phyloP scores from a whole-genome alignment of 2,329 filamentous ascomycete species.

The Fusarium mangiferae region DNA sequence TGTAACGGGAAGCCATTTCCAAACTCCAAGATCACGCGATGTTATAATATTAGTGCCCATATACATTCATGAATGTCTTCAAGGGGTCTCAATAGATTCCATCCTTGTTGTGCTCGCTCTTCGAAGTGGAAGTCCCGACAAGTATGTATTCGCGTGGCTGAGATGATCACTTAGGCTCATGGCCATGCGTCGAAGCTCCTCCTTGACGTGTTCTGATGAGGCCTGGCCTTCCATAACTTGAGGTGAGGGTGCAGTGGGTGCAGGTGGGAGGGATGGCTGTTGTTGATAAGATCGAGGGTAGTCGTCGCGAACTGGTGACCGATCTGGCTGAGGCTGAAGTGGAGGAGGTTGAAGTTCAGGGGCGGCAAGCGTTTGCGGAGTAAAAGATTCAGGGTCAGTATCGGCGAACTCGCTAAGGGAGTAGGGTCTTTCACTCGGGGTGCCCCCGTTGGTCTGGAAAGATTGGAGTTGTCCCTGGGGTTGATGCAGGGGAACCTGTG shows the following conservation, averaged over 20 bases:
- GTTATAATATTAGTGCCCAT: not conserved
- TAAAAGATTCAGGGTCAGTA: slow-evolving; percentile 52
- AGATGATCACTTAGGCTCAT: slow-evolving; percentile 62
- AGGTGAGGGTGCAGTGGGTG: slow-evolving; percentile 58
- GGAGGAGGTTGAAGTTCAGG: slow-evolving; percentile 38
- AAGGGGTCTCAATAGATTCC: slow-evolving; percentile 41
- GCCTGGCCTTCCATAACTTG: slow-evolving; percentile 66
- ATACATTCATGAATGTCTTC: not conserved
- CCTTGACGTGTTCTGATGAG: slow-evolving; percentile 61
- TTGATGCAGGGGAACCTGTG: slow-evolving; percentile 30
- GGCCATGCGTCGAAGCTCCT: slow-evolving; percentile 61
- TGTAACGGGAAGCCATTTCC: not conserved
- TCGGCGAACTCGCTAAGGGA: slow-evolving; percentile 55
- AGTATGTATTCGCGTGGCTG: slow-evolving; percentile 56
- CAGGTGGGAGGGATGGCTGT: slow-evolving; percentile 45
- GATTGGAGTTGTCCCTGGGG: slow-evolving; percentile 6
- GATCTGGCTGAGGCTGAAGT: slow-evolving; percentile 40
- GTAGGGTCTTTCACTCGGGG: slow-evolving; percentile 47
- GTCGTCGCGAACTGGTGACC: slow-evolving; percentile 26
- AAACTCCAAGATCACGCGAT: not conserved
- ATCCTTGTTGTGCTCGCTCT: slow-evolving; percentile 47
- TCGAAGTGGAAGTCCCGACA: slow-evolving; percentile 54
- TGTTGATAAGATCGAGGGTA: slow-evolving; percentile 23
- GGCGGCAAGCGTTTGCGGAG: slow-evolving; percentile 46
- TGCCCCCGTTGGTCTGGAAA: slow-evolving; percentile 26